Evolutionary conservation across 2,329 filamentous ascomycete genomes (phyloP), one percentile per base, ranked within the genome.

Genomic region (Coleophoma crateriformis): DNA sequence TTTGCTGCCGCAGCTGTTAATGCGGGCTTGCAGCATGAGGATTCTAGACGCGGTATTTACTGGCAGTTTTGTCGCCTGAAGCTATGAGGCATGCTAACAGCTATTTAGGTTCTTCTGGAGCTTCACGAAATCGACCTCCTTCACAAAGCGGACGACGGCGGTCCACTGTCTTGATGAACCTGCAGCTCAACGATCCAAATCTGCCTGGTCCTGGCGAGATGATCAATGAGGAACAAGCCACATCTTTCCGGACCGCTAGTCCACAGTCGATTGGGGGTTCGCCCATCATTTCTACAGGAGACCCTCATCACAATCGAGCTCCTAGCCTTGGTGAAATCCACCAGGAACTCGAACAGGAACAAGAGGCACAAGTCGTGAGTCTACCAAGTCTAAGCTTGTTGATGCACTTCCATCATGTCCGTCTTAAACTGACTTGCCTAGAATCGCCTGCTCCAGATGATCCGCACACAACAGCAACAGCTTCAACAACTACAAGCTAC

Each of bases 1-100:
- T 87, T 87, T 64, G 87, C 87, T 46, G 82, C 88, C 12, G 87
- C 87, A 7, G 84, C 86, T 40, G 79, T 91, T 67, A 92, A 92
- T 64, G 85, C 87, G 27, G 82, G 88, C 46, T 79, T 90, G 27
- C 82, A 87, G 57, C 80, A 79, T 55, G 80, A 87, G 61, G 73
- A 79, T 37, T 78, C 79, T 12, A 69, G 76, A 64, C 72, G 81
- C 83, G 72, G 43, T 74, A 62, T 43, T 38, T 46, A 39, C n/a
- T 34, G 6, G 17, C 33, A 34, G 41, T 14, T 40, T 19, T 34
- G 4, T 10, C 33, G 4, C 43, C 47, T 27, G 27, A 27, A 27
- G 27, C 27, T 27, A 27, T 27, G 27, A 27, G 27, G 27, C 15
- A 42, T 41, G 19, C 34, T 49, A 22, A 22, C 44, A 42, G 37